phyloP scores from a whole-genome alignment of 2,329 filamentous ascomycete species.

The Chaetomiaceae sp. region DNA sequence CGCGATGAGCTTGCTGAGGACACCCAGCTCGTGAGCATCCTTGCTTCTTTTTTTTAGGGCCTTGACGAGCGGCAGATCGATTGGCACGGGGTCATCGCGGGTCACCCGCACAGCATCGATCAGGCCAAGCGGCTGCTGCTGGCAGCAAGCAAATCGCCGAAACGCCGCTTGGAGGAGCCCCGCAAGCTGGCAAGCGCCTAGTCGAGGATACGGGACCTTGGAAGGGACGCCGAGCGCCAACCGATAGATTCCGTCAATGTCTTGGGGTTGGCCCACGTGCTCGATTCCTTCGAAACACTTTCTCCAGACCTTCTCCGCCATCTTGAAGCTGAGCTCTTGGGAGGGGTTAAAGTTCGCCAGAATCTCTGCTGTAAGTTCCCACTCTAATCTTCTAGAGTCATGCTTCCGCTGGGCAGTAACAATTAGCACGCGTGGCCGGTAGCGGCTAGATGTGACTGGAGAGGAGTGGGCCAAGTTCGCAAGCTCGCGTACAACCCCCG shows the following conservation, averaged over 20 bases:
- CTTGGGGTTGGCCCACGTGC: background rate
- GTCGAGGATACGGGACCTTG: background rate
- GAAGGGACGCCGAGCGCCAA: background rate
- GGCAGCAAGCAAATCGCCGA: background rate
- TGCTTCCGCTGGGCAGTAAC: background rate
- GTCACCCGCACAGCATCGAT: background rate
- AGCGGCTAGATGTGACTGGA: background rate
- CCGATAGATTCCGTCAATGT: background rate
- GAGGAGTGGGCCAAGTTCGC: background rate
- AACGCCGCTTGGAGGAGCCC: background rate
- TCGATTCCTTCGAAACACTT: background rate
- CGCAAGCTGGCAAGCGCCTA: background rate
- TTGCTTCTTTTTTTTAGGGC: background rate
- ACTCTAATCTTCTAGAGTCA: background rate
- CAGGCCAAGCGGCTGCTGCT: background rate
- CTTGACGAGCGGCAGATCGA: background rate
- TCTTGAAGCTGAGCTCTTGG: background rate
- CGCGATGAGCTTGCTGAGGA: background rate
- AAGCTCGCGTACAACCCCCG: background rate
- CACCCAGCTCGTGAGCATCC: background rate
- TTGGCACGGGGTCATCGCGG: background rate
- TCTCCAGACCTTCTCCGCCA: background rate
- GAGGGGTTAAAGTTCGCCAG: background rate
- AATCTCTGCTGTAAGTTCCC: constrained; percentile 1
- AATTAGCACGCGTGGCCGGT: background rate